Evolutionary conservation across 306 rosid species (phyloP), one percentile per base, ranked within the genome.

Genomic region (Acacia confusa): DNA sequence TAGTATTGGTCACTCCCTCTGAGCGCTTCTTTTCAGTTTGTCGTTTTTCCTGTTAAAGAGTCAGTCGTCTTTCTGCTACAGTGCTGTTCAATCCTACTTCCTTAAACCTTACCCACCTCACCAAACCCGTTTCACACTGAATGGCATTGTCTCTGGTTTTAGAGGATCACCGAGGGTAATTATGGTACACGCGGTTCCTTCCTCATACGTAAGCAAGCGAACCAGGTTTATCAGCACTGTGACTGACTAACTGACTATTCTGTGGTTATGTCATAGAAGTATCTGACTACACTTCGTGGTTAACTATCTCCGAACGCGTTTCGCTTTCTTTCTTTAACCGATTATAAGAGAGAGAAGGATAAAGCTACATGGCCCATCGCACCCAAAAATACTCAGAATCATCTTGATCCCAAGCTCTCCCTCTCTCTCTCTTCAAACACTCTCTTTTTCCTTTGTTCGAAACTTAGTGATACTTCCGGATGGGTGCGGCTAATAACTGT

Each of bases 141-240:
- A 20, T 75, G 4, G 72, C 70, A 81, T 6, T 3, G 3, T 6
- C n/a, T 10, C 92, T 61, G 82, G 83, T 64, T 86, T 11, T 22
- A n/a, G 1, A 0, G 0, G 0, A 43, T 73, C 38, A 6, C 0
- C 24, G 17, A 83, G 87, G 91, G 76, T 66, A 76, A 63, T 69
- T 10, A 70, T n/a, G 73, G 10, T 13, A 2, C 4, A 81, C 92
- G 70, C 89, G 90, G 87, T 43, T 48, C 70, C 78, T 84, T 67
- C 47, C 58, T 61, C 3, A 1, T 53, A 2, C 27, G 2, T 17
- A 28, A 71, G 53, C 32, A 22, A 80, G 9, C 19, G 67, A 22
- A 24, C 36, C 30, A 20, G 52, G 70, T 27, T 14, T 0, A 7
- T 2, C 20, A 0, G 47, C 27, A n/a, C 11, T 4, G 12, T 10